A percentile compares a stretch with the other conserved stretches of the same genome.
Evolutionary conservation across 805 yeast genomes (phyloP).

Genomic region (Priceomyces castillae): DNA sequence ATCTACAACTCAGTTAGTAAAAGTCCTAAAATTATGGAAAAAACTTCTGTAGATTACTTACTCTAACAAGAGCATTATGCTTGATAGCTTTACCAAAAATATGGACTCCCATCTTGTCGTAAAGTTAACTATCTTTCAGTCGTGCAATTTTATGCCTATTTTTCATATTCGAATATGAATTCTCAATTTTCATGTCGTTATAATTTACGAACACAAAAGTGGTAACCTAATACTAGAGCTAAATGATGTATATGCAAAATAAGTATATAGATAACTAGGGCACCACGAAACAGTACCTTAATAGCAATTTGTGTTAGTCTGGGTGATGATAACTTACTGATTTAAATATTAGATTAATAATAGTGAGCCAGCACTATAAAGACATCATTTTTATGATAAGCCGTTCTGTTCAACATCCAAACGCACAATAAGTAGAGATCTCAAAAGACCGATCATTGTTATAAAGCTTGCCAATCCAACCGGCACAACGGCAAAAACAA

Average conservation of each 20-base stretch:
- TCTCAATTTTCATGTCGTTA: neutral
- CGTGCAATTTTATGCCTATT: neutral
- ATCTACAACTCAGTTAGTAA: slow-evolving; percentile 17
- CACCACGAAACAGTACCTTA: too few relatives aligned
- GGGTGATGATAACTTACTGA: neutral
- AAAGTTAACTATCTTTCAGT: neutral
- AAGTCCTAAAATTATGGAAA: too few relatives aligned
- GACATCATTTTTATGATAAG: neutral
- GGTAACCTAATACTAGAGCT: too few relatives aligned
- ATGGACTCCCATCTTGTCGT: slow-evolving; percentile 40
- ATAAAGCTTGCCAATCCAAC: slow-evolving; percentile 91
- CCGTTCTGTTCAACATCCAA: slow-evolving; percentile 47
- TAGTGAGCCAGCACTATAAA: neutral
- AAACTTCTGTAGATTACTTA: slow-evolving; percentile 13
- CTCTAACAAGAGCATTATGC: slow-evolving; percentile 39
- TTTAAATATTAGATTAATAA: neutral
- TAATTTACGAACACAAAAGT: neutral
- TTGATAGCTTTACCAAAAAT: slow-evolving; percentile 44
- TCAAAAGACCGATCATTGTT: slow-evolving; percentile 80
- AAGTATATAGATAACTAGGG: too few relatives aligned
- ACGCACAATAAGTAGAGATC: slow-evolving; percentile 73
- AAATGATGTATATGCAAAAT: too few relatives aligned
- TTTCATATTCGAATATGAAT: neutral
- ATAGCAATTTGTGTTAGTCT: too few relatives aligned
- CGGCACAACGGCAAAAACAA: slow-evolving; percentile 97